Percentiles rank a stretch among this genome's conserved stretches.
These are phyloP conservation scores for Rhododendron vialii DNA, from an alignment of 148 eudicot species.

Conservation along the genomic window DNA sequence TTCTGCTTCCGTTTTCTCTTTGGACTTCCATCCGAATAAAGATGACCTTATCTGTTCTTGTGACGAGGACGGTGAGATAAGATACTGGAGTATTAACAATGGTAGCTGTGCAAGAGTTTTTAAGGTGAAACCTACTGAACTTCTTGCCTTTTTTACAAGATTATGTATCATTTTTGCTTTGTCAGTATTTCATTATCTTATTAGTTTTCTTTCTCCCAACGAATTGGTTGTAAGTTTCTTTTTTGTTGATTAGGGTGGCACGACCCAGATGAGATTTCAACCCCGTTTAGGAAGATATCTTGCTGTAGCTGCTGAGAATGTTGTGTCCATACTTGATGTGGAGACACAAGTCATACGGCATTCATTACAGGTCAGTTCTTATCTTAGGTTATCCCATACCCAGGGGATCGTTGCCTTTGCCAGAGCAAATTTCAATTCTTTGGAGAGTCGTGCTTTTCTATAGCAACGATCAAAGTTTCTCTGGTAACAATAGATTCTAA, in stretches of 20 bases:
- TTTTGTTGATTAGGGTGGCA: constrained; percentile 51
- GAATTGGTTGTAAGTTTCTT: background rate
- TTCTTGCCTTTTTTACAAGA: background rate
- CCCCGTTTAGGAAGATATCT: constrained; percentile 79
- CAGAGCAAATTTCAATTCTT: background rate
- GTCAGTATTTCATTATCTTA: background rate
- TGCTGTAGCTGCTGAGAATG: constrained; percentile 82
- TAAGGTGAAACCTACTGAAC: constrained; percentile 38
- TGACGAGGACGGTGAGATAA: constrained; percentile 79
- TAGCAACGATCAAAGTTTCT: background rate
- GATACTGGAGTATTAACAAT: constrained; percentile 72
- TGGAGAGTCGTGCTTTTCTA: background rate
- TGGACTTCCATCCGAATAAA: constrained; percentile 79
- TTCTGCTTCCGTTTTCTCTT: constrained; percentile 62
- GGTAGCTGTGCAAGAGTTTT: constrained; percentile 60
- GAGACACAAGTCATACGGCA: constrained; percentile 73
- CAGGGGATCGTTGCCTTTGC: background rate
- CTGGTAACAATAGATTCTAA: background rate
- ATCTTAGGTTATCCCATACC: background rate
- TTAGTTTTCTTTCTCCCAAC: background rate
- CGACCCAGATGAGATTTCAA: constrained; percentile 73
- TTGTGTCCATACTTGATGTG: constrained; percentile 69
- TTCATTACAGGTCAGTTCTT: constrained; percentile 55
- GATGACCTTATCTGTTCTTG: constrained; percentile 81
- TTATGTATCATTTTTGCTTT: background rate